Evolutionary conservation across 805 yeast species (phyloP), one percentile per base, ranked within the genome.

Genomic region (Suhomyces sp.): DNA sequence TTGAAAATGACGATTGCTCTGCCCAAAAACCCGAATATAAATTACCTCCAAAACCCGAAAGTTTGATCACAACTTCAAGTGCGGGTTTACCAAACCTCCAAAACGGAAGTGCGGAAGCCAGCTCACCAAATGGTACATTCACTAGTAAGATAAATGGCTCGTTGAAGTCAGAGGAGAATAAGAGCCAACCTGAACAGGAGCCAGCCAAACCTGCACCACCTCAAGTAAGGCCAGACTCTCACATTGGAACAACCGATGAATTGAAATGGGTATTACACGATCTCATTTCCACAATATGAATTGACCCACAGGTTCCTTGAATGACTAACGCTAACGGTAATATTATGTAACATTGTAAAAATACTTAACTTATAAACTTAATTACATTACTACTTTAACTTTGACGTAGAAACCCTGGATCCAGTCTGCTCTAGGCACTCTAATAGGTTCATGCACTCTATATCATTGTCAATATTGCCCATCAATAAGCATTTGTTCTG

Each of bases 221-320:
- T 13, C 49, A 44, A 39, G 41, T 39, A 12, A 52, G 61, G 47
- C 57, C 62, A 39, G 66, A 60, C 48, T 57, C 67, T 10, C 80
- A 81, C 58, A 68, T 78, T 44, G 88, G 88, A 5, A 75, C 84
- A 0, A 79, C 82, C 33, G 87, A 85, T 50, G 96, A 87, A 62
- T 69, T 87, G 55, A 81, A 83, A 57, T 83, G 89, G 88, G 70
- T 87, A 49, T 76, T 87, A 35, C 85, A 83, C 66, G 92, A 86
- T 58, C 77, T 87, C 48, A 67, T 84, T n/a, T 71, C 80, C 10
- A 60, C 71, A 6, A 65, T 65, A 67, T 72, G 56, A 61, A 22
- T 19, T 15, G 12, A 37, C 19, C 9, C 35, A 9, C 47, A 31
- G 22, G n/a, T 43, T 33, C 21, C 5, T 19, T 6, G 19, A 27